Conservation (phyloP, 805 yeast genomes). For the Sugiyamaella qingdaonensis region DNA sequence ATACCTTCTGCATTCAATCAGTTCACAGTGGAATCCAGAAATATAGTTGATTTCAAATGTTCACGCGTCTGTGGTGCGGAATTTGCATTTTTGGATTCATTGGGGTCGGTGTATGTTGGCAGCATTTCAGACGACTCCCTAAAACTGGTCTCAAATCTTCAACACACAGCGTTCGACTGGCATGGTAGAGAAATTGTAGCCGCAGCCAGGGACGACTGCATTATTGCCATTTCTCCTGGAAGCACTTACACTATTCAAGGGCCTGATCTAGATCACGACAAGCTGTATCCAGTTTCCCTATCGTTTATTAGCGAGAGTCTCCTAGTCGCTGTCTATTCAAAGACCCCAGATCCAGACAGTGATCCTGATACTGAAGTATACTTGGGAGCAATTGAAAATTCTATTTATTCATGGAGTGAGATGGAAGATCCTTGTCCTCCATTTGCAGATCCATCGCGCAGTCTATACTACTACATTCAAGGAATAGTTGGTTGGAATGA, state of each 20-base stretch:
- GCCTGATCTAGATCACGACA: neutral
- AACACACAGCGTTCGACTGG: neutral
- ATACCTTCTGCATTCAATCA: neutral
- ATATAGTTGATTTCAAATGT: neutral
- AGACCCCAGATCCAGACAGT: neutral
- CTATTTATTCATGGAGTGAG: constrained; percentile 11
- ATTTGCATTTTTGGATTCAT: neutral
- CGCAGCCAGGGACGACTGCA: neutral
- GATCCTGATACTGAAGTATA: neutral
- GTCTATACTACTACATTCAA: constrained; percentile 25
- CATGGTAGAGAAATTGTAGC: neutral
- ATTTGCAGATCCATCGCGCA: constrained; percentile 25
- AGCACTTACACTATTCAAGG: neutral
- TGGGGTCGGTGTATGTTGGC: neutral
- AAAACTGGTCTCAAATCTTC: neutral
- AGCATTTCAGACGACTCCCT: neutral
- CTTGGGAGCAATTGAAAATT: no score
- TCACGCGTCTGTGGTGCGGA: neutral
- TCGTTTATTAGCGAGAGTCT: neutral
- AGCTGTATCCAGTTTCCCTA: neutral
- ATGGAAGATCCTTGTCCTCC: constrained; percentile 30
- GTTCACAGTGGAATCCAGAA: neutral
- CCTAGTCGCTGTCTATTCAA: neutral
- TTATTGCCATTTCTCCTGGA: neutral
- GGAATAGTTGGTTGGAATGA: constrained; percentile 23